phyloP scores from a whole-genome alignment of 352 stramenopile species.

The Globisporangium barbulae region DNA sequence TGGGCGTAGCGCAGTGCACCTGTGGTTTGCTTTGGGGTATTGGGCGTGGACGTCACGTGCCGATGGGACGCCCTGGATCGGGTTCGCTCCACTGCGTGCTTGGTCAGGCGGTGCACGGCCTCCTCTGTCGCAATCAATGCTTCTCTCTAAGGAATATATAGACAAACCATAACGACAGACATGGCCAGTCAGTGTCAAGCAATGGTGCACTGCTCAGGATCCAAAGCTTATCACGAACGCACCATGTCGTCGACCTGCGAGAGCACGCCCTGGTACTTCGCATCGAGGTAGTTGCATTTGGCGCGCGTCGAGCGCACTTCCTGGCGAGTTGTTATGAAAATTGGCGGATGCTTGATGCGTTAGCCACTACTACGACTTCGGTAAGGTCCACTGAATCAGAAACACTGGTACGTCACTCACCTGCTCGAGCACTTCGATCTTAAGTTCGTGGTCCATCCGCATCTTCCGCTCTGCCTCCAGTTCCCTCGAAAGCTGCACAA shows the following conservation, averaged over 20 bases:
- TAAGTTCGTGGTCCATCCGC: conserved; percentile 30
- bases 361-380: neutral
- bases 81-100: conserved; percentile 23
- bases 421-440: conserved; percentile 33
- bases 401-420: neutral
- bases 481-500: conserved; percentile 26
- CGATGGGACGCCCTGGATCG: conserved; percentile 14
- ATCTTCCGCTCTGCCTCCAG: conserved; percentile 25
- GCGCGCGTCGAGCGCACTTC: conserved; percentile 34
- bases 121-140: conserved; percentile 31
- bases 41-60: conserved; percentile 18
- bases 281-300: conserved; percentile 40
- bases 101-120: conserved; percentile 28
- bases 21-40: conserved; percentile 18
- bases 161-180: neutral
- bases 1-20: neutral
- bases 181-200: neutral
- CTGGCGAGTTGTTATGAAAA: conserved; percentile 10
- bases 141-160: conserved; percentile 20
- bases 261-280: conserved; percentile 32
- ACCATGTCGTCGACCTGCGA: conserved; percentile 40
- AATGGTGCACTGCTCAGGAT: neutral
- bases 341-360: neutral
- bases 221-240: neutral
- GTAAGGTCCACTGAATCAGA: no score